Evolutionary conservation across 768 basidiomycete species (phyloP).

Genomic region (Pleurotus tuoliensis): DNA sequence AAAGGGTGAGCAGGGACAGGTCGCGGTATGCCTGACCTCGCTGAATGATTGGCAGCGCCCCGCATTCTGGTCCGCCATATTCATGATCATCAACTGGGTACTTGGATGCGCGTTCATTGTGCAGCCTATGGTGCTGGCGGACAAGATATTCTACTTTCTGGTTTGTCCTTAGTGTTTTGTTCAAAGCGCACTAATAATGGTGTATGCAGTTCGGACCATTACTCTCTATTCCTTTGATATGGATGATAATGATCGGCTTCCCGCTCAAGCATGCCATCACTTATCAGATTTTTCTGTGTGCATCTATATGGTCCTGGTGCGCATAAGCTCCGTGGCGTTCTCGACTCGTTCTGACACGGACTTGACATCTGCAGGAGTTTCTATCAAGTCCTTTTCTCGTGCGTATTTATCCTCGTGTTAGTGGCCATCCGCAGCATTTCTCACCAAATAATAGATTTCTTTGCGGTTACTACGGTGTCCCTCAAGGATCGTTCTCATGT

Average conservation of each 20-base stretch:
- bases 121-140: constrained; percentile 4
- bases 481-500: constrained; percentile 18
- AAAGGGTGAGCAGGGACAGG: background rate
- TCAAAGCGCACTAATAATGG: background rate
- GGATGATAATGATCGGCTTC: constrained; percentile 1
- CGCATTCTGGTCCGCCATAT: constrained; percentile 6
- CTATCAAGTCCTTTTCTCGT: constrained; percentile 7
- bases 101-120: constrained; percentile 5
- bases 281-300: constrained; percentile 8
- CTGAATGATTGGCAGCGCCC: background rate
- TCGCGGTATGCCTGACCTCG: too few relatives aligned
- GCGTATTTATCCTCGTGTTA: constrained; percentile 1
- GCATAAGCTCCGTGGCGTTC: background rate
- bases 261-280: constrained; percentile 2
- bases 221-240: background rate
- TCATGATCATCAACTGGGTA: constrained; percentile 7
- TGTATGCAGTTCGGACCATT: background rate
- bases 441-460: constrained; percentile 6
- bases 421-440: background rate
- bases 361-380: constrained; percentile 4
- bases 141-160: constrained; percentile 7
- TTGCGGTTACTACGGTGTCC: constrained; percentile 12
- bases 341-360: background rate
- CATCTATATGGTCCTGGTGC: constrained; percentile 7
- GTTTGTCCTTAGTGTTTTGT: background rate